phyloP scores from a whole-genome alignment of 345 rosid species.

The Eucalyptus cloeziana region DNA sequence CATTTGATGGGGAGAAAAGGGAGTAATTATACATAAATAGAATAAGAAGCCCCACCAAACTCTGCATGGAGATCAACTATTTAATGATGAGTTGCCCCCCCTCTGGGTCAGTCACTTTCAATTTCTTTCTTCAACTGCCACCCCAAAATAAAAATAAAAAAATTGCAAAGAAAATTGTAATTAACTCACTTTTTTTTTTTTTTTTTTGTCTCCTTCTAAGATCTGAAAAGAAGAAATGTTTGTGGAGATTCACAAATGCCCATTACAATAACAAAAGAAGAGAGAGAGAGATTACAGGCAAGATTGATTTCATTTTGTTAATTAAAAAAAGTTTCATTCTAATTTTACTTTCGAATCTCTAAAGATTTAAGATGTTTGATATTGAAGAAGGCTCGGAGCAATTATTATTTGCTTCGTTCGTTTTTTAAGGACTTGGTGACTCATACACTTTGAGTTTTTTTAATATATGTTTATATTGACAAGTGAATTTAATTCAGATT shows the following conservation, averaged over 20 bases:
- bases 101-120: neutral
- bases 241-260: neutral
- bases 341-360: neutral
- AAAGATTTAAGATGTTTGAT: accelerated
- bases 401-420: neutral
- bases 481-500: neutral
- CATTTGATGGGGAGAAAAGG: neutral
- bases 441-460: neutral
- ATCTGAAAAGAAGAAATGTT: neutral
- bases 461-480: neutral
- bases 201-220: neutral
- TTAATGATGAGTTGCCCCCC: neutral
- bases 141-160: neutral
- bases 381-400: accelerated
- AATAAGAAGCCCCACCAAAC: neutral
- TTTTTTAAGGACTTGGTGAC: neutral
- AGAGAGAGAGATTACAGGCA: neutral
- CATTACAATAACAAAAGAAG: neutral
- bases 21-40: neutral
- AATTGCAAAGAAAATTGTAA: neutral
- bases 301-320: neutral
- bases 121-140: neutral
- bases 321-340: neutral
- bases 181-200: neutral
- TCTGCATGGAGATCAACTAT: neutral